Evolutionary conservation across 2,329 filamentous ascomycete genomes (phyloP).

Genomic region (Neobulgaria alba): DNA sequence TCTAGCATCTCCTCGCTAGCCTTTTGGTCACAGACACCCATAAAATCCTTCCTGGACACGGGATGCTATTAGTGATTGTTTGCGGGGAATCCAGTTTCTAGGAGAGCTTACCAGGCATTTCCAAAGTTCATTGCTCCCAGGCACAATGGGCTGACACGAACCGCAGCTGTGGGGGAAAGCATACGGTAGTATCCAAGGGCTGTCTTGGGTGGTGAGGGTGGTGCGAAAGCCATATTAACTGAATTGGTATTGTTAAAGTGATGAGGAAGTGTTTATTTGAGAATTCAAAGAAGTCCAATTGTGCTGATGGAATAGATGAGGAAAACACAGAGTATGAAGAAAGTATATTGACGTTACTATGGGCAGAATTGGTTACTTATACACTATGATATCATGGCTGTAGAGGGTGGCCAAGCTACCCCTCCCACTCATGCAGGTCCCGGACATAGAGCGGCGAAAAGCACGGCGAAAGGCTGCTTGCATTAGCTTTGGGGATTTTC

Average conservation of each 20-base stretch:
- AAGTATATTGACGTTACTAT: too few relatives aligned
- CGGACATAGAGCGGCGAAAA: too few relatives aligned
- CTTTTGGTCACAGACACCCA: constrained; percentile 59
- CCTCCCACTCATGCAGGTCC: too few relatives aligned
- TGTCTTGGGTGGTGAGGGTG: constrained; percentile 38
- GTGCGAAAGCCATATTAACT: constrained; percentile 14
- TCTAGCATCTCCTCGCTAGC: constrained; percentile 48
- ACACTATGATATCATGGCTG: too few relatives aligned
- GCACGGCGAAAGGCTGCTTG: too few relatives aligned
- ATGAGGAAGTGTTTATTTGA: background rate
- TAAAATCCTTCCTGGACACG: constrained; percentile 37
- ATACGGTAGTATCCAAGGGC: constrained; percentile 57
- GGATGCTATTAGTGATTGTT: background rate
- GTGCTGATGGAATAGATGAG: too few relatives aligned
- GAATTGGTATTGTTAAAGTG: background rate
- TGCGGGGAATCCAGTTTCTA: too few relatives aligned
- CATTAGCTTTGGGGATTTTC: too few relatives aligned
- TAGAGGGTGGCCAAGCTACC: too few relatives aligned
- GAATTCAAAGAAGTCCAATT: too few relatives aligned
- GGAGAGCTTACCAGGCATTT: constrained; percentile 37
- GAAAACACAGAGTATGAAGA: too few relatives aligned
- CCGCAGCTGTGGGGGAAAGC: constrained; percentile 54
- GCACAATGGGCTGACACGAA: constrained; percentile 59
- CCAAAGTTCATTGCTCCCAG: constrained; percentile 61
- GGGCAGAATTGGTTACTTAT: too few relatives aligned